Percentiles rank a stretch among this genome's conserved stretches.
Evolutionary conservation across 495 filamentous ascomycete genomes (phyloP).

Genomic region (Xylaria venustula): DNA sequence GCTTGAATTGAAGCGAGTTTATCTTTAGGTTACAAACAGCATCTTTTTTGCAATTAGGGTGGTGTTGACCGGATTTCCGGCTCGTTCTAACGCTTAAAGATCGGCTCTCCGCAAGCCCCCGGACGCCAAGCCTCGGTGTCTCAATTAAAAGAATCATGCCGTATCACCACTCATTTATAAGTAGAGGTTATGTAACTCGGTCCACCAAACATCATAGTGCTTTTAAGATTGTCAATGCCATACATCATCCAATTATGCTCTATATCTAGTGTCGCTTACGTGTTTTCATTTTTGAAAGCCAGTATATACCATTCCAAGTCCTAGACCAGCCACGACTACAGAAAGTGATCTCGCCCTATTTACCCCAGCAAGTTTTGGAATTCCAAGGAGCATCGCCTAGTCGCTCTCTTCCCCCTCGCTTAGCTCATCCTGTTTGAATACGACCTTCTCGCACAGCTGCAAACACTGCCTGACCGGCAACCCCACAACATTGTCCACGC

Average conservation of each 20-base stretch:
- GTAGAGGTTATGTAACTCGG: no score
- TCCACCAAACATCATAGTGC: no score
- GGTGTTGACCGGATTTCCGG: neutral
- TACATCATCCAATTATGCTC: neutral
- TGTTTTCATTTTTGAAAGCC: neutral
- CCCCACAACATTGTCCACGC: constrained; percentile 94
- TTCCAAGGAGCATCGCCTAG: no score
- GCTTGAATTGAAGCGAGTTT: neutral
- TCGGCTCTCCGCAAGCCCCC: neutral
- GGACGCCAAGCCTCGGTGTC: neutral
- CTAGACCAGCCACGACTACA: neutral
- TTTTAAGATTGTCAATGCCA: neutral
- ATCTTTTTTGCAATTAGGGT: neutral
- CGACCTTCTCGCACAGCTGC: constrained; percentile 79
- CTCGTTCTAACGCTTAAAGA: neutral
- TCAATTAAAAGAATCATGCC: no score
- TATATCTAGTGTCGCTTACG: neutral
- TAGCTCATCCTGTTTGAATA: constrained; percentile 52
- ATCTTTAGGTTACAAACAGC: neutral
- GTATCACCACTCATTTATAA: no score
- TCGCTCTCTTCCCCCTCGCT: constrained; percentile 38
- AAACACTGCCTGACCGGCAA: constrained; percentile 79
- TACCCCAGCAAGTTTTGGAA: neutral
- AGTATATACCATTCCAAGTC: constrained; percentile 3
- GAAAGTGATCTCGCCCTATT: no score